Conservation (phyloP, 2,329 filamentous ascomycete genomes). For the Exophiala bonariae region DNA sequence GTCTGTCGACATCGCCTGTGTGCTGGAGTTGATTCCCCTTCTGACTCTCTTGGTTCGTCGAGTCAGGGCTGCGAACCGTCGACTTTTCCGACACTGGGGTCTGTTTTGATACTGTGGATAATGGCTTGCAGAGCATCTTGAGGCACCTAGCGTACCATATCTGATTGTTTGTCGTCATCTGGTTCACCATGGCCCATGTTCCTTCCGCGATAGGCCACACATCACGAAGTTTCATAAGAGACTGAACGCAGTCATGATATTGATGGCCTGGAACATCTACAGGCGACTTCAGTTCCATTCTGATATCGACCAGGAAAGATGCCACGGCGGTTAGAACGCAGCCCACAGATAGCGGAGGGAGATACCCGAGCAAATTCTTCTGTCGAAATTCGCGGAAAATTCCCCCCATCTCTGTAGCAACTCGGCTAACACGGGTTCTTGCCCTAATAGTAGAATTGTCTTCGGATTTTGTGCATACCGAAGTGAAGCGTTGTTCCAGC, state of each 20-base stretch:
- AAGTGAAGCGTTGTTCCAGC: background rate
- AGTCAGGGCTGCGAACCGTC: no score
- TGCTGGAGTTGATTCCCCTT: background rate
- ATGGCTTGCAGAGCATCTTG: conserved; percentile 7
- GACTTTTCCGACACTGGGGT: no score
- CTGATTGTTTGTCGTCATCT: conserved; percentile 4
- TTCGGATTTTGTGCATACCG: background rate
- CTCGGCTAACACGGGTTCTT: background rate
- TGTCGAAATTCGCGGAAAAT: background rate
- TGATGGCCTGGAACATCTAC: conserved; percentile 1
- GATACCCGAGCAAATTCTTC: background rate
- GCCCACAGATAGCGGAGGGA: conserved; percentile 1
- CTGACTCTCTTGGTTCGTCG: background rate
- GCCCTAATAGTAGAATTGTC: background rate
- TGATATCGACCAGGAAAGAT: conserved; percentile 3
- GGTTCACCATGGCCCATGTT: conserved; percentile 3
- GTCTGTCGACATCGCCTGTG: no score
- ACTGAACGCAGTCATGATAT: conserved; percentile 4
- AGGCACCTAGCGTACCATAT: conserved; percentile 6
- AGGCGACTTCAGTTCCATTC: background rate
- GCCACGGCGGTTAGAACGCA: conserved; percentile 4
- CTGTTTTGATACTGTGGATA: no score
- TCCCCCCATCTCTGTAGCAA: background rate
- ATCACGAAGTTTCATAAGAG: background rate
- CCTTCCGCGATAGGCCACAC: conserved; percentile 6